Conservation (phyloP, 225 moss, liverwort and hornwort genomes). For the Sphagnum tenellum region DNA sequence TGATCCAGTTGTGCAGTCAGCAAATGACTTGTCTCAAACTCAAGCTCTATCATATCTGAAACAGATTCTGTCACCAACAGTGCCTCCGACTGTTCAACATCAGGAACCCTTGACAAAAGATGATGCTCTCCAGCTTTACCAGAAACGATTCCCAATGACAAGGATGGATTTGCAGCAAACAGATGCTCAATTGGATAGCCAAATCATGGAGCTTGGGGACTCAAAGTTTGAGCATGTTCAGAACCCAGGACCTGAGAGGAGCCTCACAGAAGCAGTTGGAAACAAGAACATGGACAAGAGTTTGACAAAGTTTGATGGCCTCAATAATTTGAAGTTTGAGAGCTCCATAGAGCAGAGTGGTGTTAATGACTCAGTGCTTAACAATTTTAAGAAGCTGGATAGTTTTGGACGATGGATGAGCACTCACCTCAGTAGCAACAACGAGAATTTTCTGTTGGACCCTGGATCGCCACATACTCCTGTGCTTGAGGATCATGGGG, state of each 20-base stretch:
- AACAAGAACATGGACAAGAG: background rate
- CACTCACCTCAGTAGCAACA: background rate
- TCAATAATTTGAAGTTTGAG: slow-evolving; percentile 9
- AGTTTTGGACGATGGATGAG: slow-evolving; percentile 87
- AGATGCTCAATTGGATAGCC: slow-evolving; percentile 1
- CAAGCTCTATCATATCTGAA: no score
- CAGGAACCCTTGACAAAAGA: slow-evolving; percentile 72
- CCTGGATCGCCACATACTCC: slow-evolving; percentile 26
- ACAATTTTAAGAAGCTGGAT: slow-evolving; percentile 25
- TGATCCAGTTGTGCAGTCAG: no score
- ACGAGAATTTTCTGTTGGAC: background rate
- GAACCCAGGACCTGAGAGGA: slow-evolving; percentile 9
- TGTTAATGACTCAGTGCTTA: slow-evolving; percentile 10
- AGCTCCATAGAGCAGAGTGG: background rate
- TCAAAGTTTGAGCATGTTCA: slow-evolving; percentile 12
- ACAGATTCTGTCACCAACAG: background rate
- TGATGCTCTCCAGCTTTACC: slow-evolving; percentile 27
- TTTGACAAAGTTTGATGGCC: slow-evolving; percentile 27
- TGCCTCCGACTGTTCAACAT: slow-evolving; percentile 66
- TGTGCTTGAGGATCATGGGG: slow-evolving; percentile 15
- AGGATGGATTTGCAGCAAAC: slow-evolving; percentile 29
- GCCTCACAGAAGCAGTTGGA: no score
- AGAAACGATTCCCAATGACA: slow-evolving; percentile 19
- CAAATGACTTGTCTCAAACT: no score
- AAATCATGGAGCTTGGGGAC: slow-evolving; percentile 12